Conservation (phyloP, 2,329 filamentous ascomycete genomes). For the Xylariaceae sp. region DNA sequence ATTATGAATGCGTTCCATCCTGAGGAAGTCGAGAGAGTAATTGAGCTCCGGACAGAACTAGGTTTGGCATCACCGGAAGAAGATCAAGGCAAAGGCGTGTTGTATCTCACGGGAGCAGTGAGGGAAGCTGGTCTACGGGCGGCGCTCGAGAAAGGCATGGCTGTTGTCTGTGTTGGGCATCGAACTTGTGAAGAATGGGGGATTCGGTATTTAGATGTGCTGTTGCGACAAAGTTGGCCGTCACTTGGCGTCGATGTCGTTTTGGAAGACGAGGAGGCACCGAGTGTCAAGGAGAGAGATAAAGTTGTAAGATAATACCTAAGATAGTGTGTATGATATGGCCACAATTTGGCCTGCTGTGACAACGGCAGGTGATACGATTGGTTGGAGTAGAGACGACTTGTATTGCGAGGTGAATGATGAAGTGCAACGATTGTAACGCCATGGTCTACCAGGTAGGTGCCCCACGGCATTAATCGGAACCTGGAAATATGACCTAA, state of each 20-base stretch:
- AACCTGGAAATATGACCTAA: too few species aligned
- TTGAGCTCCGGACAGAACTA: neutral
- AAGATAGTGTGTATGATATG: too few species aligned
- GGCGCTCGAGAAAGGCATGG: constrained; percentile 9
- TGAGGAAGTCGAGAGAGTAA: constrained; percentile 16
- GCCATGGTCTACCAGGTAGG: too few species aligned
- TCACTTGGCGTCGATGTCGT: constrained; percentile 10
- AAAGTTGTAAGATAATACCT: too few species aligned
- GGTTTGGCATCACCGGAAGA: neutral
- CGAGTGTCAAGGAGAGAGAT: too few species aligned
- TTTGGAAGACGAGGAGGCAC: constrained; percentile 13
- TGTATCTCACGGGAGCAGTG: constrained; percentile 18
- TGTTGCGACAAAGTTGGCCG: constrained; percentile 11
- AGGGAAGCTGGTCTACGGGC: constrained; percentile 15
- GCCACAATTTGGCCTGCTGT: too few species aligned
- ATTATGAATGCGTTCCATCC: constrained; percentile 23
- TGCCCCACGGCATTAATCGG: too few species aligned
- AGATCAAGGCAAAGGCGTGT: neutral
- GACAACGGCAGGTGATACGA: too few species aligned
- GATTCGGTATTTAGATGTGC: constrained; percentile 10
- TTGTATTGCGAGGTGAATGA: too few species aligned
- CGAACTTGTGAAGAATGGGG: constrained; percentile 19
- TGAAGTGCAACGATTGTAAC: too few species aligned
- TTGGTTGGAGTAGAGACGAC: too few species aligned
- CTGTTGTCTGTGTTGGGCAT: constrained; percentile 18